A percentile compares a stretch with the other conserved stretches of the same genome.
Evolutionary conservation across 352 stramenopile species (phyloP).

Genomic region (Elongisporangium anandrum): DNA sequence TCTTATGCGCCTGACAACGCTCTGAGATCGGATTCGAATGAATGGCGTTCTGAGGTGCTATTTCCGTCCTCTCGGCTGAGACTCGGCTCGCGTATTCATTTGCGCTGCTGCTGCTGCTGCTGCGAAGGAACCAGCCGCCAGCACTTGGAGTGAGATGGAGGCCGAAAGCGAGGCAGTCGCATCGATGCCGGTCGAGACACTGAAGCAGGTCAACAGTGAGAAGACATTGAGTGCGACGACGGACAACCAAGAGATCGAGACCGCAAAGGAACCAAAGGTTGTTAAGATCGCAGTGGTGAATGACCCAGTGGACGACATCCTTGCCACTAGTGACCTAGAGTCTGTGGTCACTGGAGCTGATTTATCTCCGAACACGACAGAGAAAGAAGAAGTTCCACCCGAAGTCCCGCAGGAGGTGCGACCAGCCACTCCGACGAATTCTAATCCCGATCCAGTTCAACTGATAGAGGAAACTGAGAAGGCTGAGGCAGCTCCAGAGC

Average conservation of each 20-base stretch:
- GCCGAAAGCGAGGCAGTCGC: not conserved
- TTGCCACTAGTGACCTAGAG: not conserved
- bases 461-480: not conserved
- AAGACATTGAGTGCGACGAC: not conserved
- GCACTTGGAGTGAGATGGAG: not conserved
- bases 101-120: not conserved
- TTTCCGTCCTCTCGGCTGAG: not conserved
- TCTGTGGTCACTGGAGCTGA: not conserved
- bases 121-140: not conserved
- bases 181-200: not conserved
- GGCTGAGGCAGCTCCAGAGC: conserved; percentile 1
- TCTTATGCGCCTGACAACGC: not conserved
- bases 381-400: conserved; percentile 1
- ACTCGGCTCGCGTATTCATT: not conserved
- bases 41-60: not conserved
- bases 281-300: not conserved
- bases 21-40: not conserved
- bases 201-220: not conserved
- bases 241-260: not conserved
- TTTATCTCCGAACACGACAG: not conserved
- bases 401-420: not conserved
- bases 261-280: not conserved
- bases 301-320: not conserved
- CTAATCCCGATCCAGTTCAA: not conserved
- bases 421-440: not conserved